Base-by-base conservation (phyloP, 2,329 filamentous ascomycete genomes). In the Sporothrix protearum region DNA sequence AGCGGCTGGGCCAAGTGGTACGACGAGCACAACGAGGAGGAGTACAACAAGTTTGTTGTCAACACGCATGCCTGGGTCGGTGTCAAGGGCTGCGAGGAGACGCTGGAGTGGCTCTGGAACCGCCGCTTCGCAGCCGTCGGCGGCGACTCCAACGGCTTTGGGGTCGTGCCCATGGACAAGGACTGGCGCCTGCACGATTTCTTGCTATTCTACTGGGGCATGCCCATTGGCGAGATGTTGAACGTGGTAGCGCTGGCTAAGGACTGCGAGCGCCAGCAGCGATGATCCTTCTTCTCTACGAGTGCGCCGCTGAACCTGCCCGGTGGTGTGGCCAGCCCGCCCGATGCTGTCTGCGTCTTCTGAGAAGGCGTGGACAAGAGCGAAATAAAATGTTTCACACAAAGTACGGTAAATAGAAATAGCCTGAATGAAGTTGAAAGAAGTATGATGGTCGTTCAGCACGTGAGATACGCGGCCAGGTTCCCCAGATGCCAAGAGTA, bases 41-140 rank as follows among this genome's bases (percentile, higher is more conserved):
- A 80, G 10, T 76, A 82, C 10, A 77, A 73, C 7, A 81, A 81
- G 73, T 0, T 71, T 39, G 3, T 79, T 73, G 16, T 68, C 55
- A 57, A 71, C 82, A 4, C 76, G 81, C 69, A 36, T 12, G 53
- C 63, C 28, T 73, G 68, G 71, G 63, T 67, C n/a, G 79, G 85
- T 8, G 76, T 85, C 57, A 80, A 88, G 51, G 85, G 83, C 0
- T 77, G 76, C 2, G 80, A 86, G 64, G 84, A 85, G 59, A 84
- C 89, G 3, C 81, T 87, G 8, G 85, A 87, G 69, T 93, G 90
- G 89, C 74, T 92, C 72, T 90, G 91, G 81, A 88, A 92, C 76
- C 87, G 85, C 74, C 88, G 89, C 69, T 92, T 93, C 75, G 83
- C 89, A 0, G 88, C 87, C 0, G 89, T 91, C 1, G 88, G 85